Evolutionary conservation across 2,329 filamentous ascomycete species (phyloP).

Genomic region (Cercospora brassicicola): DNA sequence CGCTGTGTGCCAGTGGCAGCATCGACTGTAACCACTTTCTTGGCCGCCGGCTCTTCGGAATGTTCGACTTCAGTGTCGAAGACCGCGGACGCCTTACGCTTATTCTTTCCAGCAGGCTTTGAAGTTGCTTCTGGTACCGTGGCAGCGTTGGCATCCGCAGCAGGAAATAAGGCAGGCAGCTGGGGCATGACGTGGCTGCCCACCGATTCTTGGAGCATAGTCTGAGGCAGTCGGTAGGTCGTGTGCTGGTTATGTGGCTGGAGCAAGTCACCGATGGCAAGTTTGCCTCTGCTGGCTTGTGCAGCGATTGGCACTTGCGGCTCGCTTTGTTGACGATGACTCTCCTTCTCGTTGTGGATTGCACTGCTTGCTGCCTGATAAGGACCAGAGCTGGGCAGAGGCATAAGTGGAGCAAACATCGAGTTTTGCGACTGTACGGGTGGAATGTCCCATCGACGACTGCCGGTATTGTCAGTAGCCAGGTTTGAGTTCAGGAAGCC

Average conservation of each 20-base stretch:
- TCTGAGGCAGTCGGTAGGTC: background rate
- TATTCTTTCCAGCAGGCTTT: conserved; percentile 12
- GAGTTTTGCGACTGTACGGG: conserved; percentile 1
- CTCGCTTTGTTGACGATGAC: background rate
- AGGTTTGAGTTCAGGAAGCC: conserved; percentile 10
- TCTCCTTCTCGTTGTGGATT: background rate
- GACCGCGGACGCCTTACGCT: conserved; percentile 34
- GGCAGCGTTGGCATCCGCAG: background rate
- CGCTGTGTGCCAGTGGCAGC: conserved; percentile 12
- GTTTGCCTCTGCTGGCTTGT: conserved; percentile 5
- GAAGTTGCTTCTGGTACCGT: background rate
- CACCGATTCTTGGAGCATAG: background rate
- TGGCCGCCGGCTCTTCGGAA: conserved; percentile 10
- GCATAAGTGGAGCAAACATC: background rate
- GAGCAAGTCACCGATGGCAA: conserved; percentile 3
- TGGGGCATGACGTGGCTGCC: background rate
- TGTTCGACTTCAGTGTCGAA: conserved; percentile 9
- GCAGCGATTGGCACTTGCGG: background rate
- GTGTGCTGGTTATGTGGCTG: background rate
- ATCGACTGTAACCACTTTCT: conserved; percentile 16
- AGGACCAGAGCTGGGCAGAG: background rate
- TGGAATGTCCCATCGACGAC: conserved; percentile 29
- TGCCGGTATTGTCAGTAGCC: conserved; percentile 27
- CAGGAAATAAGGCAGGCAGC: background rate
- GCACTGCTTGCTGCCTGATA: background rate